phyloP scores from a whole-genome alignment of 176 grass and related monocot genomes.

The Bromus sterilis region DNA sequence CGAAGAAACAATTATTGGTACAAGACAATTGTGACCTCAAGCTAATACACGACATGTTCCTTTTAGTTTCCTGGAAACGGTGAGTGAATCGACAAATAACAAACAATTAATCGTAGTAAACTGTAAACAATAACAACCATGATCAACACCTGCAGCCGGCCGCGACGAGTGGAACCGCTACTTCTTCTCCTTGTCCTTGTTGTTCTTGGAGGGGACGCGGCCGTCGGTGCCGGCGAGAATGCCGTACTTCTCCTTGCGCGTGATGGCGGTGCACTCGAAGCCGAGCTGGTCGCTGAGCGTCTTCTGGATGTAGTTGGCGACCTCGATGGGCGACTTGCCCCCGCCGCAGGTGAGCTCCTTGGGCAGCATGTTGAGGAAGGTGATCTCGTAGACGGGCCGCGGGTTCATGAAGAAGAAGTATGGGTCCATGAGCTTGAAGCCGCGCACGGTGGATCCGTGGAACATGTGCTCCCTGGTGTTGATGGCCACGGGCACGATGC shows the following conservation, averaged over 20 bases:
- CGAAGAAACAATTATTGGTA: neutral
- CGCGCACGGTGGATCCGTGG: constrained; percentile 70
- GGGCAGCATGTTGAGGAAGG: constrained; percentile 84
- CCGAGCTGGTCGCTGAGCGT: constrained; percentile 67
- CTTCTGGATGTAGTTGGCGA: constrained; percentile 94
- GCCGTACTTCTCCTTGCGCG: constrained; percentile 91
- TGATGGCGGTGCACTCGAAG: constrained; percentile 87
- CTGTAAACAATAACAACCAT: constrained; percentile 31
- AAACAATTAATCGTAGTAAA: constrained; percentile 17
- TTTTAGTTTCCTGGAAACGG: constrained; percentile 14
- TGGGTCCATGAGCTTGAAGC: constrained; percentile 85
- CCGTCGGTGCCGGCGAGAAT: constrained; percentile 87
- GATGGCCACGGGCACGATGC: constrained; percentile 92
- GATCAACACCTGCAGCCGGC: constrained; percentile 22
- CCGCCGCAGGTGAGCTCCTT: constrained; percentile 65
- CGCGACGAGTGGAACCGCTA: constrained; percentile 11
- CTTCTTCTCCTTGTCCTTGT: constrained; percentile 55
- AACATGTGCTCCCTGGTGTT: constrained; percentile 83
- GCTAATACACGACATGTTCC: constrained; percentile 11
- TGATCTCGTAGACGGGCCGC: constrained; percentile 81
- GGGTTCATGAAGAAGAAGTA: constrained; percentile 99
- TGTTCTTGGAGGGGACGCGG: constrained; percentile 51
- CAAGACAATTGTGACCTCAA: constrained; percentile 12
- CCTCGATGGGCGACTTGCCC: constrained; percentile 83
- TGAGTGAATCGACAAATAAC: constrained; percentile 15